A percentile compares a stretch with the other conserved stretches of the same genome.
Evolutionary conservation across 352 stramenopile species (phyloP).

Genomic region (Phytophthora brassicae): DNA sequence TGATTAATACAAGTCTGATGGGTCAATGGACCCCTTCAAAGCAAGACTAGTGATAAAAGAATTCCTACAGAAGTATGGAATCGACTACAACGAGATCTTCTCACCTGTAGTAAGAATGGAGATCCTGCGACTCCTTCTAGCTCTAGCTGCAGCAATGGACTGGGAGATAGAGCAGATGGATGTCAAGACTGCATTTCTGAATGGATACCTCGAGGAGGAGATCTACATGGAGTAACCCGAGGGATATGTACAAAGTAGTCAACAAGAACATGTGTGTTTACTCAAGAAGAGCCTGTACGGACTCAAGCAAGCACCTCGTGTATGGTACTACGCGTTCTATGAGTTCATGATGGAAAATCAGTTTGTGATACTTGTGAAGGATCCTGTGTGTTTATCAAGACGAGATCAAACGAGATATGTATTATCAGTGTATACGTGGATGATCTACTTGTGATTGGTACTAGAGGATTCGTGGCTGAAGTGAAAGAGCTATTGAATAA

Average conservation of each 20-base stretch:
- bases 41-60: background rate
- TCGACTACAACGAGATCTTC: no score
- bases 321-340: constrained; percentile 5
- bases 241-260: constrained; percentile 2
- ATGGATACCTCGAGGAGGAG: constrained; percentile 20
- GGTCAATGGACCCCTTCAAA: background rate
- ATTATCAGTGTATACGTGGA: constrained; percentile 22
- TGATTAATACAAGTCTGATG: background rate
- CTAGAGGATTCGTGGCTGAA: background rate
- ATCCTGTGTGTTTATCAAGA: no score
- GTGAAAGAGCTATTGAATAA: background rate
- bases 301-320: constrained; percentile 10
- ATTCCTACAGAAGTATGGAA: no score
- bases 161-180: constrained; percentile 21
- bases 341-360: no score
- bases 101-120: no score
- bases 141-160: no score
- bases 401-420: background rate
- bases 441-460: constrained; percentile 12
- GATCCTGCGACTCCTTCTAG: no score
- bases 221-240: constrained; percentile 26
- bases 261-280: background rate
- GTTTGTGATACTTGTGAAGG: no score
- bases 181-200: constrained; percentile 28
- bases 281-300: constrained; percentile 21